Evolutionary conservation across 768 basidiomycete species (phyloP), one percentile per base, ranked within the genome.

Genomic region (Boletales sp.): DNA sequence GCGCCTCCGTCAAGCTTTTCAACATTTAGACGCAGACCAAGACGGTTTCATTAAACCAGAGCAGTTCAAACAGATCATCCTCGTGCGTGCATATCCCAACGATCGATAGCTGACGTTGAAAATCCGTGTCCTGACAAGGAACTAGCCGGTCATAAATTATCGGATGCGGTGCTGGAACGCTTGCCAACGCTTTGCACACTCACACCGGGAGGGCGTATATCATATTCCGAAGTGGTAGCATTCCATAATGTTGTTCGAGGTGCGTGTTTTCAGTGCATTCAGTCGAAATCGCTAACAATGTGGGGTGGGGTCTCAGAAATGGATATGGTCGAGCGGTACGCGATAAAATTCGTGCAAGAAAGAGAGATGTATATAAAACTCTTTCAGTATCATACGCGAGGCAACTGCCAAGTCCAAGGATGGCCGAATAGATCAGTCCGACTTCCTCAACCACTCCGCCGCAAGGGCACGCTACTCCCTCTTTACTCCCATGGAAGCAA

Each of bases 401-500:
- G 91, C 93, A 13, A 91, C 87, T 10, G 79, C 83, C 5, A 91
- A 88, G 68, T 87, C 87, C 52, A 94, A 90, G 66, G 97, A 99
- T 61, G 95, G 95, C 6, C 87, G 93, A 45, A 97, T 99, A 73
- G 88, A 92, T 68, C 85, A 93, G 64, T 81, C 83, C n/a, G 97
- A 98, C 69, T 98, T 99, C 71, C 77, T 95, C 50, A 87, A 97
- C 66, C 76, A 97, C 66, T 82, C 93, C 13, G 84, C 89, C 24
- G 80, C 85, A 32, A 86, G 76, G 57, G 91, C 94, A 58, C 87
- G 95, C 34, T 97, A 98, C 68, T 88, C 91, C 35, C 79, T 95
- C 45, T 97, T 97, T 69, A 94, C 93, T 1, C 95, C 95, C 5
- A 95, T 97, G 90, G 95, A 98, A 69, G 92, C 89, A n/a, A 82